Evolutionary conservation across 768 basidiomycete species (phyloP), one percentile per base, ranked within the genome.

Genomic region (Dioszegia hungarica): DNA sequence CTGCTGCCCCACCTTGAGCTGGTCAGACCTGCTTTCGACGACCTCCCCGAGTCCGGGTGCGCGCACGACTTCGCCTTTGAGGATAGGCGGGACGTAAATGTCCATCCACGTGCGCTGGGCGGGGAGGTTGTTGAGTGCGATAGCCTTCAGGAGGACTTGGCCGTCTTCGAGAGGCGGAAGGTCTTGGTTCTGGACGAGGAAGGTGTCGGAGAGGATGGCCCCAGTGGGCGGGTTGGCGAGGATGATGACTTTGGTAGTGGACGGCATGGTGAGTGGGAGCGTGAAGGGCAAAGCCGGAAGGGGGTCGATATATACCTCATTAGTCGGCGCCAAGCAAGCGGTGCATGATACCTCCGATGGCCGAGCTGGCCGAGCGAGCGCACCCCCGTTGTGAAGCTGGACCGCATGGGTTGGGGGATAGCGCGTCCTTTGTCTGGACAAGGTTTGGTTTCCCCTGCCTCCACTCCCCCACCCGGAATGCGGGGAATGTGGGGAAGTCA

Each of bases 71-170:
- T 66, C 54, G 28, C 60, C 66, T 43, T 59, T 53, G 10, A 41
- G 39, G 38, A 63, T 61, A 0, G 61, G 59, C 15, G 57, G 28
- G n/a, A 47, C 48, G 47, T 70, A 67, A 5, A 60, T 46, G 22
- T 57, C 54, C 47, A 71, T 65, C 63, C 67, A 68, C 17, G 43
- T 52, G 8, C 67, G 45, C 61, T 68, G 66, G 17, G 73, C 73
- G 0, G 73, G 75, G 37, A 72, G 70, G 46, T 74, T 74, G 5
- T 64, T 64, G 28, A 74, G 28, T 34, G 64, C 65, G 22, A 41
- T 40, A 11, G 54, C 29, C 57, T 70, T 61, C 59, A 75, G 39
- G 29, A 75, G 52, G 40, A 76, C 54, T 46, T 74, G 45, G n/a
- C 66, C 68, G 29, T 64, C 62, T 43, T 67, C 58, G 20, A 73